A percentile compares a stretch with the other conserved stretches of the same genome.
These are phyloP conservation scores for Eimeria falciformis DNA, from an alignment of 169 alveolate species.

Conservation along the genomic window DNA sequence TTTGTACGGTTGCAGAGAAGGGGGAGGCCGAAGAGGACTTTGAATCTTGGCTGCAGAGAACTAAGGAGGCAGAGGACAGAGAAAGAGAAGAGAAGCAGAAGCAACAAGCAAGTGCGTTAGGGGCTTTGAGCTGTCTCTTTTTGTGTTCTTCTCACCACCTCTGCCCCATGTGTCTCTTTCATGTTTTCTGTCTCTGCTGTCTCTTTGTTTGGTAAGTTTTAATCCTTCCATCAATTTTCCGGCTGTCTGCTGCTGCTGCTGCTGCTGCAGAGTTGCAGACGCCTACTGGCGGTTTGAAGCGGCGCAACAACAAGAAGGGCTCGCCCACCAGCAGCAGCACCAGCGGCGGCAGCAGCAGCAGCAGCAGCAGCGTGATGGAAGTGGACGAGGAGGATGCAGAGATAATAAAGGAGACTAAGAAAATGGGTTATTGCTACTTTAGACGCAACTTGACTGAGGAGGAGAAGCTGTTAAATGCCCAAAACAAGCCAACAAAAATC, in stretches of 20 bases:
- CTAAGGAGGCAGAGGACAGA: conserved; percentile 52
- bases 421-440: conserved; percentile 85
- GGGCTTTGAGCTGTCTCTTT: neutral
- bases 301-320: conserved; percentile 4
- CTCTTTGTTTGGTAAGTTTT: too few species aligned
- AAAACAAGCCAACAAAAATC: conserved; percentile 65
- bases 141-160: too few species aligned
- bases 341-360: conserved; percentile 13
- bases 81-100: conserved; percentile 22
- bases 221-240: neutral
- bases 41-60: conserved; percentile 77
- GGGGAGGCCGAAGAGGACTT: conserved; percentile 75
- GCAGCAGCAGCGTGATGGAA: conserved; percentile 68
- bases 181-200: too few species aligned
- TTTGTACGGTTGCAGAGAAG: conserved; percentile 72
- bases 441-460: conserved; percentile 81
- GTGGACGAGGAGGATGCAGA: conserved; percentile 83
- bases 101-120: conserved; percentile 12
- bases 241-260: neutral
- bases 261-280: neutral
- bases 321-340: neutral
- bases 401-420: conserved; percentile 83
- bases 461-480: conserved; percentile 80
- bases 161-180: too few species aligned
- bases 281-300: neutral